phyloP scores from a whole-genome alignment of 2,329 filamentous ascomycete species.

The Aspergillus quadrilineatus region DNA sequence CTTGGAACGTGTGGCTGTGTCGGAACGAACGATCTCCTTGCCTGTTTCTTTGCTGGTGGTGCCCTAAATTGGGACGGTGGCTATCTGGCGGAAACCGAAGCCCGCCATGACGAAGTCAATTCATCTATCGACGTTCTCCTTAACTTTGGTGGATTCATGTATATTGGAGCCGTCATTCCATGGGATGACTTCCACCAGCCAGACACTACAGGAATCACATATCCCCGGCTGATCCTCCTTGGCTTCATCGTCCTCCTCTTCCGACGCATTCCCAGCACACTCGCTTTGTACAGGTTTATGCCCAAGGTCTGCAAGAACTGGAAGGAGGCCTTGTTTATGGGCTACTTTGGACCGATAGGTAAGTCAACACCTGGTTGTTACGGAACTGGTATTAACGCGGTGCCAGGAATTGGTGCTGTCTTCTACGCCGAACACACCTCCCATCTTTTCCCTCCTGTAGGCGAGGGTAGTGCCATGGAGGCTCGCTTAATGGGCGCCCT shows the following conservation, averaged over 20 bases:
- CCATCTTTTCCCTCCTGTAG: slow-evolving; percentile 44
- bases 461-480: slow-evolving; percentile 40
- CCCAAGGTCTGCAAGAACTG: slow-evolving; percentile 52
- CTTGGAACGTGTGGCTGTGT: slow-evolving; percentile 58
- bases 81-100: slow-evolving; percentile 56
- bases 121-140: slow-evolving; percentile 57
- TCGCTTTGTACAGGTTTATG: slow-evolving; percentile 57
- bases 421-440: slow-evolving; percentile 49
- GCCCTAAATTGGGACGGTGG: slow-evolving; percentile 62
- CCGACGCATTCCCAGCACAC: slow-evolving; percentile 57
- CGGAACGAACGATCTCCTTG: slow-evolving; percentile 60
- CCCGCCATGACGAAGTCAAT: slow-evolving; percentile 62
- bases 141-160: slow-evolving; percentile 63
- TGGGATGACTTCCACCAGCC: slow-evolving; percentile 57
- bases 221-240: slow-evolving; percentile 51
- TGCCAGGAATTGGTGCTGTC: slow-evolving; percentile 43
- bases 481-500: slow-evolving; percentile 42
- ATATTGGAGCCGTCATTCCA: slow-evolving; percentile 56
- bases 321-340: slow-evolving; percentile 62
- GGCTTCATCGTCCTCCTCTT: slow-evolving; percentile 55
- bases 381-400: no score
- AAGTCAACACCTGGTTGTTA: neutral
- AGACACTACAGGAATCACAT: slow-evolving; percentile 54
- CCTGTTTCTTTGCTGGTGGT: slow-evolving; percentile 60
- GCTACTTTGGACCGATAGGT: slow-evolving; percentile 52